phyloP scores from a whole-genome alignment of 805 yeast species.

The fission yeast (Schizosaccharomyces pombe) region DNA sequence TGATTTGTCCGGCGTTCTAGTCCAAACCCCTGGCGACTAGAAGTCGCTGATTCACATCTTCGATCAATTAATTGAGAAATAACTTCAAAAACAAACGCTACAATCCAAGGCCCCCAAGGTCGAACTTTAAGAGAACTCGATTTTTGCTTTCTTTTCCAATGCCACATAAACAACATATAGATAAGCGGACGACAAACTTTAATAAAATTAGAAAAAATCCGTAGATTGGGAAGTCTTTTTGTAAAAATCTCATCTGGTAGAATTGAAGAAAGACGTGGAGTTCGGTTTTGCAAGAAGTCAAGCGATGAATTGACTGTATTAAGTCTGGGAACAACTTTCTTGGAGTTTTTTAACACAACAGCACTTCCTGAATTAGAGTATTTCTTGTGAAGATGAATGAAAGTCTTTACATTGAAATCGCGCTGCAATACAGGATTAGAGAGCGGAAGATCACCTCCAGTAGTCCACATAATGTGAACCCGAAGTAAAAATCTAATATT shows the following conservation, averaged over 20 bases:
- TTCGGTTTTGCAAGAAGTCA: too few relatives aligned
- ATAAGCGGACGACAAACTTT: background rate
- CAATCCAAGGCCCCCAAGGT: background rate
- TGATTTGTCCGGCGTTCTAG: background rate
- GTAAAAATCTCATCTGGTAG: too few relatives aligned
- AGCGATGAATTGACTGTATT: background rate
- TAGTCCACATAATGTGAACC: background rate
- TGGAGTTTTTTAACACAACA: background rate
- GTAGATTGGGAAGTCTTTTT: too few relatives aligned
- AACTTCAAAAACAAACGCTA: background rate
- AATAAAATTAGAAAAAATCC: background rate
- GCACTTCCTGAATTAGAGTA: background rate
- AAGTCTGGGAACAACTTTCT: background rate
- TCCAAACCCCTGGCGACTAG: too few relatives aligned
- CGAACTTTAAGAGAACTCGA: background rate
- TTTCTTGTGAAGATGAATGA: background rate
- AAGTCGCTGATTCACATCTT: too few relatives aligned
- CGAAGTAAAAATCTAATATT: background rate
- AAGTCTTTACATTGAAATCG: background rate
- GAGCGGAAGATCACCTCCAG: background rate
- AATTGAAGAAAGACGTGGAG: too few relatives aligned
- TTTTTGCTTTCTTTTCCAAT: background rate
- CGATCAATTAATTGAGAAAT: background rate
- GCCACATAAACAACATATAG: background rate
- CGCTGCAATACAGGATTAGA: background rate